These are phyloP conservation scores for Coffea eugenioides DNA, from an alignment of 257 asterid species.

Conservation along the genomic window DNA sequence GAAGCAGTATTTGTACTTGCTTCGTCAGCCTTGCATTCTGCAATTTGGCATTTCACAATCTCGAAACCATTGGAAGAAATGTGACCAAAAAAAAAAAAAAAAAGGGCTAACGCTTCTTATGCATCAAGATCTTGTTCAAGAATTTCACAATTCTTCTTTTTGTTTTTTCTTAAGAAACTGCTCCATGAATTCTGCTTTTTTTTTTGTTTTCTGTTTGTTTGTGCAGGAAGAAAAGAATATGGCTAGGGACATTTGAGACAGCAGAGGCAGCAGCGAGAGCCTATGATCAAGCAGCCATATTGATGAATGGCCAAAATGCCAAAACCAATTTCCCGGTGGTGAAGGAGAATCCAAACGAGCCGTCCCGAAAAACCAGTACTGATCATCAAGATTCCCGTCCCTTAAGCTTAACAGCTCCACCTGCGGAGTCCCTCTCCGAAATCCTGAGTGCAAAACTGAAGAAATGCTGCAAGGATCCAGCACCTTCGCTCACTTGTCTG, in stretches of 20 bases:
- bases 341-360: not conserved
- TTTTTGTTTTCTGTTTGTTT: not conserved
- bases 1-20: not conserved
- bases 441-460: constrained; percentile 54
- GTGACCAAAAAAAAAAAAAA: no score
- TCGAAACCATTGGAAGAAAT: not conserved
- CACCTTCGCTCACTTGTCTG: constrained; percentile 68
- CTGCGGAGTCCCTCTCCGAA: constrained; percentile 31
- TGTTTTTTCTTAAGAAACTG: no score
- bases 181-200: not conserved
- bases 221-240: constrained; percentile 66
- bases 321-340: constrained; percentile 55
- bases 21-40: not conserved
- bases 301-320: constrained; percentile 71
- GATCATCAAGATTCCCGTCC: not conserved
- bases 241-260: constrained; percentile 79
- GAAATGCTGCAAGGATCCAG: constrained; percentile 65
- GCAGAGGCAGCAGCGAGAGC: constrained; percentile 79
- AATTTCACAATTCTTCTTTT: not conserved
- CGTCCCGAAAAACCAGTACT: not conserved
- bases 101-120: not conserved
- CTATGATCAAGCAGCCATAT: constrained; percentile 63
- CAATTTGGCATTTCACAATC: not conserved
- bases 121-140: not conserved
- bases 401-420: not conserved